Evolutionary conservation across 306 rosid genomes (phyloP).

Genomic region (Quercus gilva): DNA sequence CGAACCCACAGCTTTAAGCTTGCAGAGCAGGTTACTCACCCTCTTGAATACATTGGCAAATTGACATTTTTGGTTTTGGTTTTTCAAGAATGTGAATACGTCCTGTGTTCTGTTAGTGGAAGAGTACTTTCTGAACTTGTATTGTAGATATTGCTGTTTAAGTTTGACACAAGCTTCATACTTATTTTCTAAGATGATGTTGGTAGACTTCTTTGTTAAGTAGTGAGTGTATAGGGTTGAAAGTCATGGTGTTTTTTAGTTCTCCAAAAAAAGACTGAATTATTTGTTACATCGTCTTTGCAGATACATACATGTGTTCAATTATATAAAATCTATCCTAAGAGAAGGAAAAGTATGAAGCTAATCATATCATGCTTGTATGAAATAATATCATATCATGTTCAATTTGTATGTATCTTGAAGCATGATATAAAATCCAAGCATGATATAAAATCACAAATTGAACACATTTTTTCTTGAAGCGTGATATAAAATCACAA

Average conservation of each 20-base stretch:
- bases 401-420: too few species aligned
- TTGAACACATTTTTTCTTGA: too few species aligned
- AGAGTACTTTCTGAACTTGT: background rate
- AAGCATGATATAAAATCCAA: too few species aligned
- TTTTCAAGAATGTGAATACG: background rate
- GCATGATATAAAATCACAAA: too few species aligned
- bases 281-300: background rate
- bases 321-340: background rate
- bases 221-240: background rate
- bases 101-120: background rate
- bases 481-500: too few species aligned
- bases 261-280: background rate
- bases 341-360: background rate
- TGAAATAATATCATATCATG: too few species aligned
- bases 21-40: conserved; percentile 80
- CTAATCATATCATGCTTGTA: too few species aligned
- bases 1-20: conserved; percentile 96
- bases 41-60: background rate
- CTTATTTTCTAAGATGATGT: background rate
- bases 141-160: background rate
- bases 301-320: background rate
- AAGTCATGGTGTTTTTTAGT: background rate
- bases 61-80: background rate
- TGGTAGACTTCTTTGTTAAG: background rate
- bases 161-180: background rate